A percentile compares a stretch with the other conserved stretches of the same genome.
Evolutionary conservation across 2,329 filamentous ascomycete genomes (phyloP).

Genomic region (Macroventuria anomochaeta): DNA sequence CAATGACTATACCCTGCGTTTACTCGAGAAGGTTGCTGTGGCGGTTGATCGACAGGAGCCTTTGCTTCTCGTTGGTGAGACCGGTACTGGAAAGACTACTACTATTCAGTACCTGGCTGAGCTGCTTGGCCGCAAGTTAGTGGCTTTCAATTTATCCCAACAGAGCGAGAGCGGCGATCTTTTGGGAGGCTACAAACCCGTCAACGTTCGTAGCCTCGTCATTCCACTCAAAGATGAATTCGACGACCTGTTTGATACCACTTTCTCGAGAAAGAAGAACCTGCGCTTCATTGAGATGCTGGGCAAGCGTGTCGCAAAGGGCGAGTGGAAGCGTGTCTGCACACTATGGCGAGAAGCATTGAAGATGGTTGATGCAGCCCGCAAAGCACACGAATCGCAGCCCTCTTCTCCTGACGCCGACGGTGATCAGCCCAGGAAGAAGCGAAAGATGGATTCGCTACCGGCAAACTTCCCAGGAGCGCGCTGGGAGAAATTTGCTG

Average conservation of each 20-base stretch:
- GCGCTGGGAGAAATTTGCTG: constrained; percentile 82
- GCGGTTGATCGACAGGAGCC: constrained; percentile 86
- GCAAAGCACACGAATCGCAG: constrained; percentile 51
- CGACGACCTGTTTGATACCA: constrained; percentile 83
- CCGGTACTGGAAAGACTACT: constrained; percentile 97
- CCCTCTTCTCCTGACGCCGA: constrained; percentile 47
- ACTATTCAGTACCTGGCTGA: constrained; percentile 91
- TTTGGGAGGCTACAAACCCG: constrained; percentile 93
- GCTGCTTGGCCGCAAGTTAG: constrained; percentile 82
- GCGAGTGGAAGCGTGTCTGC: constrained; percentile 85
- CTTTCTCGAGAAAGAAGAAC: constrained; percentile 88
- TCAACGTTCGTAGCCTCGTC: constrained; percentile 86
- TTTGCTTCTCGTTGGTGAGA: constrained; percentile 94
- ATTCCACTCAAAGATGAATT: constrained; percentile 94
- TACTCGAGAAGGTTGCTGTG: constrained; percentile 87
- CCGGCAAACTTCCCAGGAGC: constrained; percentile 63
- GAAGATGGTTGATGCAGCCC: constrained; percentile 74
- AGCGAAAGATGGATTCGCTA: constrained; percentile 65
- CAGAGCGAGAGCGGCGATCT: constrained; percentile 98
- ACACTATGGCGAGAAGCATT: constrained; percentile 89
- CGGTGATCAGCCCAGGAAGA: constrained; percentile 74
- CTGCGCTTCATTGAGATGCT: constrained; percentile 79
- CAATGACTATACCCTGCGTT: constrained; percentile 80
- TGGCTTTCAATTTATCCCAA: constrained; percentile 94
- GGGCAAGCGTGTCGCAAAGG: constrained; percentile 77